phyloP scores from a whole-genome alignment of 2,329 filamentous ascomycete species.

The Arthrobotrys pseudoclavata region DNA sequence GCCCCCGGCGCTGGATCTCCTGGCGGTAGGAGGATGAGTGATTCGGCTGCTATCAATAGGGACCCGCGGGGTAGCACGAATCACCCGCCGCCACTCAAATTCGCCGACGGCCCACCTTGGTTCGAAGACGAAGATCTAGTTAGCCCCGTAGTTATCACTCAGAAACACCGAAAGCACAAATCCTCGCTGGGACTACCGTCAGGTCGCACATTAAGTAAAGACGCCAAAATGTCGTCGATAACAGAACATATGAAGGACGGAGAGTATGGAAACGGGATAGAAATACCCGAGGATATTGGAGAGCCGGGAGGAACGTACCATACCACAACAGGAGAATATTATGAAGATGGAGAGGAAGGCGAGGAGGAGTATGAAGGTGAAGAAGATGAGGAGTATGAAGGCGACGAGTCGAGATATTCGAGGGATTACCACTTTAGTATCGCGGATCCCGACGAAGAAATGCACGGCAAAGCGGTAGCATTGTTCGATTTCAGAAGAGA shows the following conservation, averaged over 20 bases:
- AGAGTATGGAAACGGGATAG: constrained; percentile 47
- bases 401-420: constrained; percentile 83
- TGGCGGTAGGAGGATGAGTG: constrained; percentile 67
- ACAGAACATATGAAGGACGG: constrained; percentile 58
- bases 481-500: constrained; percentile 95
- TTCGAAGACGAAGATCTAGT: constrained; percentile 96
- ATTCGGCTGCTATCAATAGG: constrained; percentile 70
- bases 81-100: constrained; percentile 84
- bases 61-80: constrained; percentile 67
- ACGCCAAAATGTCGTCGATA: constrained; percentile 58
- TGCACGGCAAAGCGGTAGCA: constrained; percentile 95
- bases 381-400: constrained; percentile 69
- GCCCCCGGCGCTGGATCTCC: constrained; percentile 71
- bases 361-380: constrained; percentile 62
- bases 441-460: constrained; percentile 94
- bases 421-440: constrained; percentile 95
- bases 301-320: constrained; percentile 57
- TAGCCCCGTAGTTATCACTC: constrained; percentile 86
- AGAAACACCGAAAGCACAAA: constrained; percentile 87
- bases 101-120: constrained; percentile 89
- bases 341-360: constrained; percentile 50
- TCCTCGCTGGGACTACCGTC: constrained; percentile 69
- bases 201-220: constrained; percentile 51
- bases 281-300: constrained; percentile 47
- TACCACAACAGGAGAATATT: constrained; percentile 52